Base-by-base conservation (phyloP, 1,284 basidiomycete species). In the Xerocomus minutiporus region DNA sequence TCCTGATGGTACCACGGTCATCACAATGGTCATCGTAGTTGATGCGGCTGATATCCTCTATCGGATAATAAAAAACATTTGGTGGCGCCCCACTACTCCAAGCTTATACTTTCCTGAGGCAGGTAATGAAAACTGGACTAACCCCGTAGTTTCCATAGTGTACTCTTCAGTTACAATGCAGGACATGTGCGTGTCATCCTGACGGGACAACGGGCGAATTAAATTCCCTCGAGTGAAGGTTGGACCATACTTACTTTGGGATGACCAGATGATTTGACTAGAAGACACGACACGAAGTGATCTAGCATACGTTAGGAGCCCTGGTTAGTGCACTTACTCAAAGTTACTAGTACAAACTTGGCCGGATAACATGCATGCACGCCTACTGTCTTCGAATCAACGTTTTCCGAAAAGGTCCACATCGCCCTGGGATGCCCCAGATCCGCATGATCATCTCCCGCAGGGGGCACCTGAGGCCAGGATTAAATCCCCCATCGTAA, bases 61-160 rank as follows among this genome's bases (percentile, higher is more conserved):
- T 31, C 28, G 17, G 34, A 25, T n/a, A 46, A 26, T 15, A n/a
- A 35, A 46, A n/a, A 35, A 46, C 15, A 8, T 11, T 46, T 34
- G 34, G 34, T 36, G 31, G 44, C 44, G 32, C 32, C 13, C 68
- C 29, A 74, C 73, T 13, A 67, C 61, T 45, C 65, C 70, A 4
- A 60, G 49, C 17, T 66, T 13, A 40, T 74, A 57, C 68, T 79
- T n/a, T 12, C n/a, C 34, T 20, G 8, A 20, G 17, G 17, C 7
- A 3, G 36, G 36, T 38, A 20, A 9, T 17, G 4, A 9, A 38
- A 20, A 39, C n/a, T 20, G 36, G 36, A 11, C 17, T 20, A 11
- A 7, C 36, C 4, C 5, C 9, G 4, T 39, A n/a, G 11, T 23
- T 39, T 20, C 17, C 17, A 11, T 8, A 39, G 23, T 39, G 38